A percentile compares a stretch with the other conserved stretches of the same genome.
phyloP scores from a whole-genome alignment of 345 rosid species.

The Melaleuca alternifolia region DNA sequence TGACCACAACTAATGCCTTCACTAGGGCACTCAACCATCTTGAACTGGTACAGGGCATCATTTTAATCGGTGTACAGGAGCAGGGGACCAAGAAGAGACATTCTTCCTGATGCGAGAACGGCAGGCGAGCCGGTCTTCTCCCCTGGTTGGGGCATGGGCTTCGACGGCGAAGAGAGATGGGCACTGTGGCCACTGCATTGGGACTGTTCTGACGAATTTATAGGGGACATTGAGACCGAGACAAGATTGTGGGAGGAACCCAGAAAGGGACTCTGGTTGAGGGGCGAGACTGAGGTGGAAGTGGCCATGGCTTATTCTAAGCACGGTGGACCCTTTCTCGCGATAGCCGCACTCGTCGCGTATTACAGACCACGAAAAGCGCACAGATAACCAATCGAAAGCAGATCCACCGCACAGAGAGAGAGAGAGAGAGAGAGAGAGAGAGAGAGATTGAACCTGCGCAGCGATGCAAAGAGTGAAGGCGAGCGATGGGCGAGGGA shows the following conservation, averaged over 20 bases:
- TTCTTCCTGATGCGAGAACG: constrained; percentile 89
- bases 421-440: no score
- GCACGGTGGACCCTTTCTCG: no score
- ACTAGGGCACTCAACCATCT: accelerated
- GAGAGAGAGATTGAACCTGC: no score
- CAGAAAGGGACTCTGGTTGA: constrained; percentile 3
- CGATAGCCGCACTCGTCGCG: no score
- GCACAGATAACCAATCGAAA: no score
- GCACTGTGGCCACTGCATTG: constrained; percentile 10
- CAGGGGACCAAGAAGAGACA: constrained; percentile 15
- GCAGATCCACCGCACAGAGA: no score
- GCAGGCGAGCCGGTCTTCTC: constrained; percentile 70
- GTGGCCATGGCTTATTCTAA: neutral
- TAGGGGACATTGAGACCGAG: neutral
- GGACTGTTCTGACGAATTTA: constrained; percentile 6
- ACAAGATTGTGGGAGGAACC: constrained; percentile 2
- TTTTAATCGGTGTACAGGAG: neutral
- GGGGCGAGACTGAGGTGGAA: neutral
- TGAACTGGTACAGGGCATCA: neutral
- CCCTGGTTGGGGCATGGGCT: constrained; percentile 59
- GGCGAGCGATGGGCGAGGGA: neutral
- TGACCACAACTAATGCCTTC: neutral
- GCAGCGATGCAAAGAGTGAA: no score
- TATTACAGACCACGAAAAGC: no score
- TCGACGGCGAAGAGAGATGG: constrained; percentile 24